These are phyloP conservation scores for Tetrapisispora taiwanensis DNA, from an alignment of 805 yeast species.

Conservation along the genomic window DNA sequence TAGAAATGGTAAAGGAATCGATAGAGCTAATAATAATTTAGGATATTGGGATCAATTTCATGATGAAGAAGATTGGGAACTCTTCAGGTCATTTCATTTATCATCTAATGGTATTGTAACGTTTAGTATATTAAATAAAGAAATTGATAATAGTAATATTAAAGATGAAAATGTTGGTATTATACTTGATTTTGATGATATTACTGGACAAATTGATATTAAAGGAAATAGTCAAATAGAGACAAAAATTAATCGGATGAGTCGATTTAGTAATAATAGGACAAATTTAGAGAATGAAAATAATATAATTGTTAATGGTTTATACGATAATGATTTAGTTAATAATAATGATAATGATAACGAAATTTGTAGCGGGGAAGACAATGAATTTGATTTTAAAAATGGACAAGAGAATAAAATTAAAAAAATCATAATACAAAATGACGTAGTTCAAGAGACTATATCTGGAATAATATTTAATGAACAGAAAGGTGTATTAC, in stretches of 20 bases:
- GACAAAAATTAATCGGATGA: neutral
- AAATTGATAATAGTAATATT: neutral
- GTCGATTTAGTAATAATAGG: neutral
- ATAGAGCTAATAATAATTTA: constrained; percentile 1
- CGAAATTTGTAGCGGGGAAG: neutral
- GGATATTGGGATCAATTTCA: constrained; percentile 26
- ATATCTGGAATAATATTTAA: constrained; percentile 14
- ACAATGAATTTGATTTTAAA: neutral
- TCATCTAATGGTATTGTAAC: constrained; percentile 22
- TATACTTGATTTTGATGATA: neutral
- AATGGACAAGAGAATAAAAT: neutral
- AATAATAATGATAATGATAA: neutral
- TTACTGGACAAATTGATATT: neutral
- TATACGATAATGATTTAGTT: neutral
- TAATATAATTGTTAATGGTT: too few species aligned
- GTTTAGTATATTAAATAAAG: constrained; percentile 5
- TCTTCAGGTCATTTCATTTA: constrained; percentile 16
- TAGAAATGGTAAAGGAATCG: neutral
- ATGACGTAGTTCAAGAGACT: constrained; percentile 1
- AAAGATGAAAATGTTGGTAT: neutral
- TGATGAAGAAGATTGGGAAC: constrained; percentile 26
- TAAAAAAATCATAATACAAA: neutral
- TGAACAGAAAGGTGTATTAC: constrained; percentile 5
- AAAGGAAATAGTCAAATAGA: neutral
- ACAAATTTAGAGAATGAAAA: too few species aligned